Conservation (phyloP, 257 asterid species). For the Penstemon newberryi region DNA sequence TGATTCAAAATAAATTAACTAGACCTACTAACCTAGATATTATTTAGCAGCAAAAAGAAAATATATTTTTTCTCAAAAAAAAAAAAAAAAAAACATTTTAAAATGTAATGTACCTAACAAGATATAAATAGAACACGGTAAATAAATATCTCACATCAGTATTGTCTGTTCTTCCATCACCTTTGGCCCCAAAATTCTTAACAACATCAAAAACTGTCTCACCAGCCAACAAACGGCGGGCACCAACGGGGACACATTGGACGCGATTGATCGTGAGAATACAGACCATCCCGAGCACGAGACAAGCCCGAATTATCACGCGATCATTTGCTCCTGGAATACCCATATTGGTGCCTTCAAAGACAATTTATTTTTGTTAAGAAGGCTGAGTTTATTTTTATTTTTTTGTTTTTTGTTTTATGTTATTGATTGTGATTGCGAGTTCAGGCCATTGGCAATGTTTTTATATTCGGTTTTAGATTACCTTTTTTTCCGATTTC, state of each 20-base stretch:
- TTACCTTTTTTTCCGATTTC: conserved; percentile 1
- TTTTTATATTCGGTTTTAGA: conserved; percentile 5
- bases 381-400: not conserved
- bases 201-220: conserved; percentile 59
- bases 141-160: conserved; percentile 36
- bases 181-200: conserved; percentile 54
- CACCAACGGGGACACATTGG: conserved; percentile 22
- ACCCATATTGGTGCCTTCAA: conserved; percentile 25
- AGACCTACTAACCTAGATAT: too few relatives aligned
- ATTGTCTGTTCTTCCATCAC: conserved; percentile 41
- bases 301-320: conserved; percentile 6
- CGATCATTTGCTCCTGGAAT: not conserved
- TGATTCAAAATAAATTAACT: too few relatives aligned
- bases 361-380: conserved; percentile 19
- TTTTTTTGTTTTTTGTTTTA: too few relatives aligned
- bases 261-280: conserved; percentile 29
- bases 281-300: conserved; percentile 28
- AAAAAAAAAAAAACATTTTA: too few relatives aligned
- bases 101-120: too few relatives aligned
- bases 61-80: too few relatives aligned
- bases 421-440: not conserved
- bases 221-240: conserved; percentile 32
- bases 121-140: too few relatives aligned
- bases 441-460: not conserved
- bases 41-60: too few relatives aligned